Base-by-base conservation (phyloP, 2,329 filamentous ascomycete genomes). In the Mariannaea elegans region DNA sequence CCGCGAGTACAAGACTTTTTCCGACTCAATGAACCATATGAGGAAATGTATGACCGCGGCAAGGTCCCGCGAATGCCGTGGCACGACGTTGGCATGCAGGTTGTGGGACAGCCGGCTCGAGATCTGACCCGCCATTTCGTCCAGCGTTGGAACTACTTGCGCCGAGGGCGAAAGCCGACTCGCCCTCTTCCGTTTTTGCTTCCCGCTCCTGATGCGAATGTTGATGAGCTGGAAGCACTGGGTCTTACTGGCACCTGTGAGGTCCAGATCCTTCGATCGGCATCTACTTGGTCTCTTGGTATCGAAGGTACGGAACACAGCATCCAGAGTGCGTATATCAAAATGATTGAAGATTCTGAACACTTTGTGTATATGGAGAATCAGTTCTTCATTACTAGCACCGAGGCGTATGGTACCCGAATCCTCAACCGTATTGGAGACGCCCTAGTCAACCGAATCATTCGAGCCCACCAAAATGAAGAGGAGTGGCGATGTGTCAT, bases 291-390 rank as follows among this genome's bases (percentile, higher is more conserved):
- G 95, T 98, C 94, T 1, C 84, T 97, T 2, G 95, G 95, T 14
- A 93, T 93, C 13, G 90, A 93, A 56, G 87, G 93, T 59, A 91
- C 90, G 1, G 95, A 99, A 75, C 90, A 94, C 76, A 98, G 94
- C 73, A 98, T 99, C 73, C 94, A 97, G 84, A 95, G 90, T 64
- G 94, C 95, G 3, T 98, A 98, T 72, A 86, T 96, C 67, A 95
- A 96, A 74, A 88, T 97, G 81, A 99, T 99, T 67, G 90, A 95
- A 65, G 90, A 94, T 65, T 97, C 93, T 2, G 93, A 99, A 46
- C 95, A 98, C 75, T 97, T 97, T 71, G 92, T 98, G 50, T 98
- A 99, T 77, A 97, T 98, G 66, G 95, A 99, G 75, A 99, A 99
- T 73, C 95, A 99, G 73, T 99, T 98, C 78, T 99, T 97, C 80